A percentile compares a stretch with the other conserved stretches of the same genome.
phyloP scores from a whole-genome alignment of 495 filamentous ascomycete genomes.

The Neurospora hispaniola region DNA sequence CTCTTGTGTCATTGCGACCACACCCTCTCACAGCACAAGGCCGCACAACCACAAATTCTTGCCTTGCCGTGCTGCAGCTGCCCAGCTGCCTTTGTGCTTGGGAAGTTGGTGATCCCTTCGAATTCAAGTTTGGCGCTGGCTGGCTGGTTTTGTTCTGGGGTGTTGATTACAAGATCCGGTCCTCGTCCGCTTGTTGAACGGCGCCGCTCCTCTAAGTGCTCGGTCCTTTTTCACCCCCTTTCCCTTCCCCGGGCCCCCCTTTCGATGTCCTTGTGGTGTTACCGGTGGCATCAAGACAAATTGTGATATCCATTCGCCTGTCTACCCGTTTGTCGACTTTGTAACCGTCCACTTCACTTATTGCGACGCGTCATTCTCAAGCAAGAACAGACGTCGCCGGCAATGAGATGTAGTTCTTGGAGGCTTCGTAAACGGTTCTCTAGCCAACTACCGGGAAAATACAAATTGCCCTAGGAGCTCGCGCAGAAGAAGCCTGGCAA shows the following conservation, averaged over 20 bases:
- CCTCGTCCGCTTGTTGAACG: slow-evolving; percentile 3
- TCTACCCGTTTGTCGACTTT: background rate
- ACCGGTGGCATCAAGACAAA: background rate
- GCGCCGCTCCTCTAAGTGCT: background rate
- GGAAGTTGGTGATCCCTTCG: background rate
- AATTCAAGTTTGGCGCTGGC: background rate
- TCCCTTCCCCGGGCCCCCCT: background rate
- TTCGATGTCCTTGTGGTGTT: background rate
- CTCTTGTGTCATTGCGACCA: slow-evolving; percentile 10
- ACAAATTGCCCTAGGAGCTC: background rate
- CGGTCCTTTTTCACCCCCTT: background rate
- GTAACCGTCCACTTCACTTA: background rate
- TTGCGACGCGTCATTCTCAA: background rate
- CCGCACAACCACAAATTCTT: background rate
- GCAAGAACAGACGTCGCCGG: background rate
- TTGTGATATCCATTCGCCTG: background rate
- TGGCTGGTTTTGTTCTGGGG: background rate
- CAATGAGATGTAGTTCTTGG: background rate
- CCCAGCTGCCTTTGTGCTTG: slow-evolving; percentile 1
- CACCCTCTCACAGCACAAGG: background rate
- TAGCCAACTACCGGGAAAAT: background rate
- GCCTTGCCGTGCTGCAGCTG: slow-evolving; percentile 8
- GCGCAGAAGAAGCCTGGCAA: background rate
- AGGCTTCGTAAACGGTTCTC: background rate
- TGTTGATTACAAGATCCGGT: background rate